Base-by-base conservation (phyloP, 2,329 filamentous ascomycete species). In the Metarhizium guizhouense region DNA sequence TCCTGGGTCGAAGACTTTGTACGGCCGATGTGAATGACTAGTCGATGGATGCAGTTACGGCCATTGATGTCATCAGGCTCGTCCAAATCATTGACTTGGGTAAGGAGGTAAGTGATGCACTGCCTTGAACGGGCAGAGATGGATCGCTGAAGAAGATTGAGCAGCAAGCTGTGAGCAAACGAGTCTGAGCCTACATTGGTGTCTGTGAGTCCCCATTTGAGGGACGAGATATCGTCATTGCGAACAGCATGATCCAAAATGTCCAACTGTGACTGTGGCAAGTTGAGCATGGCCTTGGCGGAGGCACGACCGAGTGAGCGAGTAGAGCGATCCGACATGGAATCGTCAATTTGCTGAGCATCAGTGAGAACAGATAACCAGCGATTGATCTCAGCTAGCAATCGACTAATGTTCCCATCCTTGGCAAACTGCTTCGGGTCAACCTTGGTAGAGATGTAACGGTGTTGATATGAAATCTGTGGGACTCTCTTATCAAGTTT, bases 401-500 rank as follows among this genome's bases (percentile, higher is more conserved):
- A 67, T 36, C 77, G 71, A 1, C 71, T 70, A 25, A 77, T 75
- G 52, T 74, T 76, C 32, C 70, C 75, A 60, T 83, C 93, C 59
- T 89, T 92, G 18, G 93, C 90, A 71, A 99, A 99, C 0, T 89
- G 83, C 61, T 86, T 86, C 2, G 89, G 86, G 62, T 96, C 90
- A 56, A 99, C 93, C 74, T 95, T 96, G 50, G 90, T 90, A 45
- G 88, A 84, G 57, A 99, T 79, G 67, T 97, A 99, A 56, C 85
- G 83, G 67, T 89, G 85, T 74, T 96, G 92, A 0, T 89, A 86
- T 52, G 85, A 81, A 3, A 85, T 83, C 49, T 83, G 80, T 1
- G 87, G 80, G 3, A 96, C 83, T 74, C 95, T 96, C 75, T 99
- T 99, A 73, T 99, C 94, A 49, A 96, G 77, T 73, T 99, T 99